Evolutionary conservation across 495 filamentous ascomycete species (phyloP).

Genomic region (Neurospora discreta): DNA sequence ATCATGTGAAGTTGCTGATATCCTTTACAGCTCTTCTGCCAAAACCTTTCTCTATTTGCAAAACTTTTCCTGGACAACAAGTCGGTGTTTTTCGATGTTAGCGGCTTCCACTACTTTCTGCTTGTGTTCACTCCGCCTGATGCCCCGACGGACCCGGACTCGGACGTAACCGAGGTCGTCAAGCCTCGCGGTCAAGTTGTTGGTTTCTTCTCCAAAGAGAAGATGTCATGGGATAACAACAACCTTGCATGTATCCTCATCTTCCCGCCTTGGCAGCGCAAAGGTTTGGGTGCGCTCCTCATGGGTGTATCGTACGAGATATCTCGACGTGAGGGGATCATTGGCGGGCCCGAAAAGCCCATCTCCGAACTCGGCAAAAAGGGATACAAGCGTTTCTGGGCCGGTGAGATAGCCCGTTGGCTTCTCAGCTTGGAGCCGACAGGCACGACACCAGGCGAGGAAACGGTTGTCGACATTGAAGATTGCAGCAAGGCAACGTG

Average conservation of each 20-base stretch:
- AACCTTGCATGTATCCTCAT: conserved; percentile 95
- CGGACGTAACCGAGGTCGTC: conserved; percentile 1
- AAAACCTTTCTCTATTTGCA: conserved; percentile 93
- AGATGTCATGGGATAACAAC: conserved; percentile 96
- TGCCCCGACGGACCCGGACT: conserved; percentile 19
- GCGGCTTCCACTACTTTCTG: conserved; percentile 90
- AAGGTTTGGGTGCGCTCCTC: conserved; percentile 75
- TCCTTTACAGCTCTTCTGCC: conserved; percentile 65
- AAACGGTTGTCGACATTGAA: conserved; percentile 27
- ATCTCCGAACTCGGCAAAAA: conserved; percentile 71
- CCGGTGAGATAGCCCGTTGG: conserved; percentile 61
- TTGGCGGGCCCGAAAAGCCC: conserved; percentile 90
- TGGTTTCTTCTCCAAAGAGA: conserved; percentile 97
- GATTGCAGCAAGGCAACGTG: conserved; percentile 50
- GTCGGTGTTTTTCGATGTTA: conserved; percentile 94
- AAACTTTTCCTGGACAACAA: conserved; percentile 98
- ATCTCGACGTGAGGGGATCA: conserved; percentile 67
- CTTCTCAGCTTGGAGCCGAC: conserved; percentile 35
- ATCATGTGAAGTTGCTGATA: neutral
- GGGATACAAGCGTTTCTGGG: conserved; percentile 78
- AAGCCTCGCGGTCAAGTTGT: conserved; percentile 47
- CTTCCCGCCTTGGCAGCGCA: conserved; percentile 90
- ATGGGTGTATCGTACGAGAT: conserved; percentile 93
- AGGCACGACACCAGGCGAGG: conserved; percentile 2
- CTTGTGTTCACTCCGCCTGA: conserved; percentile 53